phyloP scores from a whole-genome alignment of 495 filamentous ascomycete species.

The Hypoxylon subgilvum region DNA sequence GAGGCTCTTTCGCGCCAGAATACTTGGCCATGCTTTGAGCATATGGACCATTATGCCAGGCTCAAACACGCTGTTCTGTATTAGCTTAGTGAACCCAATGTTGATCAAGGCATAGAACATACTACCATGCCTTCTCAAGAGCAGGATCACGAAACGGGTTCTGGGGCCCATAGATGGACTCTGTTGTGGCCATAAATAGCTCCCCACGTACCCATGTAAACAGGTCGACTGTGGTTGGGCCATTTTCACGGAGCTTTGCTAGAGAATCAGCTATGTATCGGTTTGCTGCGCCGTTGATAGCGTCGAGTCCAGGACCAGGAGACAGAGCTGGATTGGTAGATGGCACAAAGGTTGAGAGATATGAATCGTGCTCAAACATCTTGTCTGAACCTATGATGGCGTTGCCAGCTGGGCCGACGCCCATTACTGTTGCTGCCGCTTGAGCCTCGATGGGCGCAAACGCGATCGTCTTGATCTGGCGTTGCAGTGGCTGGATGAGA shows the following conservation, averaged over 20 bases:
- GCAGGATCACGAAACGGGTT: slow-evolving; percentile 39
- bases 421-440: slow-evolving; percentile 11
- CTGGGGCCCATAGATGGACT: slow-evolving; percentile 38
- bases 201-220: slow-evolving; percentile 40
- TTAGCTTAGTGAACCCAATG: too few relatives aligned
- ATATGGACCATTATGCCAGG: too few relatives aligned
- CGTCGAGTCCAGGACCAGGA: slow-evolving; percentile 10
- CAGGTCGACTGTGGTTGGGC: slow-evolving; percentile 22
- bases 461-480: slow-evolving; percentile 31
- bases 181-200: slow-evolving; percentile 37
- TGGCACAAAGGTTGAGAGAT: slow-evolving; percentile 9
- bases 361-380: slow-evolving; percentile 9
- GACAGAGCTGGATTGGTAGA: background rate
- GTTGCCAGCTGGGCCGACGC: slow-evolving; percentile 8
- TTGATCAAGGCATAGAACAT: background rate
- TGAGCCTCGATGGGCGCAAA: slow-evolving; percentile 29
- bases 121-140: slow-evolving; percentile 29
- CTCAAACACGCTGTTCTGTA: too few relatives aligned
- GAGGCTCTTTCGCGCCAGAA: too few relatives aligned
- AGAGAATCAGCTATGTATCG: slow-evolving; percentile 4
- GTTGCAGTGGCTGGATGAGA: slow-evolving; percentile 31
- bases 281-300: slow-evolving; percentile 31
- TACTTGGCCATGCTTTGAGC: too few relatives aligned
- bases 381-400: slow-evolving; percentile 16
- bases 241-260: background rate